Evolutionary conservation across 2,329 filamentous ascomycete species (phyloP).

Genomic region (Aspergillus sp.): DNA sequence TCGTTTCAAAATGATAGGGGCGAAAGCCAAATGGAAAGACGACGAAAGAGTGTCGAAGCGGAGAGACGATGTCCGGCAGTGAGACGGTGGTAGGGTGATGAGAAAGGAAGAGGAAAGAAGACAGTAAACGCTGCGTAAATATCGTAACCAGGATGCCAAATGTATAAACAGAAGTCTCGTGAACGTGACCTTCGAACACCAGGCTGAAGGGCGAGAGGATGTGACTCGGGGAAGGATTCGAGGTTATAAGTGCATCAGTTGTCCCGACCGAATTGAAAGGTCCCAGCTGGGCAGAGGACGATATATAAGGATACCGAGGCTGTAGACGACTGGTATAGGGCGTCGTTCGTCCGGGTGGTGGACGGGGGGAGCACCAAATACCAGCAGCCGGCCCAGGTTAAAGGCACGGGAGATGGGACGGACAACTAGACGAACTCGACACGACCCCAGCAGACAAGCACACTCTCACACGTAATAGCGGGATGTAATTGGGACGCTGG

Average conservation of each 20-base stretch:
- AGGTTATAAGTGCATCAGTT: constrained; percentile 29
- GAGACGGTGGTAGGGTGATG: constrained; percentile 6
- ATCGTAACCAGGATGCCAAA: constrained; percentile 33
- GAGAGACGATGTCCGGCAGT: constrained; percentile 15
- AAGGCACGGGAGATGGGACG: constrained; percentile 7
- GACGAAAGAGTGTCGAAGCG: constrained; percentile 21
- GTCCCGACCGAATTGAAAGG: constrained; percentile 7
- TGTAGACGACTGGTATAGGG: constrained; percentile 22
- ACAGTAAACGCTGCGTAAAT: constrained; percentile 37
- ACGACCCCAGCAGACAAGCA: constrained; percentile 3
- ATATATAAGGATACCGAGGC: constrained; percentile 20
- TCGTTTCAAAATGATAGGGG: constrained; percentile 28
- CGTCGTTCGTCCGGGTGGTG: constrained; percentile 17
- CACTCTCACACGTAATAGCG: constrained; percentile 14
- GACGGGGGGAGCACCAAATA: constrained; percentile 22
- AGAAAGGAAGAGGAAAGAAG: constrained; percentile 13
- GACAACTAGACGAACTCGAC: constrained; percentile 17
- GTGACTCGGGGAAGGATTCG: constrained; percentile 28
- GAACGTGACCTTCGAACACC: constrained; percentile 35
- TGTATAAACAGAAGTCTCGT: constrained; percentile 24
- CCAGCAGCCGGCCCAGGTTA: constrained; percentile 23
- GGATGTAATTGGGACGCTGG: constrained; percentile 15
- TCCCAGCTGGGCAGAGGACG: constrained; percentile 4
- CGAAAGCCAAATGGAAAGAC: constrained; percentile 19
- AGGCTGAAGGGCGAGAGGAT: constrained; percentile 29